These are phyloP conservation scores for Acanthamoeba divionensis DNA, from an alignment of 208 protist genomes.

Conservation along the genomic window DNA sequence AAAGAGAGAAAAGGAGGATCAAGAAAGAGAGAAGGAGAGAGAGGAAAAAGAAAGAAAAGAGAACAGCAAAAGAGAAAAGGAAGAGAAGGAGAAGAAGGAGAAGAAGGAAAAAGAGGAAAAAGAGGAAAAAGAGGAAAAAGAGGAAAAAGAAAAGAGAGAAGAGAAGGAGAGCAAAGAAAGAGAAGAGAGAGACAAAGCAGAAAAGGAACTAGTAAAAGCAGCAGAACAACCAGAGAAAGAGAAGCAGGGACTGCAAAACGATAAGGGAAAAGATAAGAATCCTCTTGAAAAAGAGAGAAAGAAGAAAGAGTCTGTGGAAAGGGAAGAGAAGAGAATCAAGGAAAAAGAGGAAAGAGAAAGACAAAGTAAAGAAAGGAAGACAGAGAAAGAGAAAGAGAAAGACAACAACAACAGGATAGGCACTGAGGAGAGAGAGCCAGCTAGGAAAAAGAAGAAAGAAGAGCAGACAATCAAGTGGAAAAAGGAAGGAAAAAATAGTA, in stretches of 20 bases:
- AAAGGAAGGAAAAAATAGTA: too few species aligned
- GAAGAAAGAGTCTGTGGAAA: too few species aligned
- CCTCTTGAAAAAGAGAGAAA: too few species aligned
- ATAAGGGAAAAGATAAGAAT: background rate
- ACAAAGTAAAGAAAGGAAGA: too few species aligned
- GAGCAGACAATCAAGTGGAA: too few species aligned
- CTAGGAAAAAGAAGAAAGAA: too few species aligned
- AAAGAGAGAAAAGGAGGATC: background rate
- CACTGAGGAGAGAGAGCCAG: too few species aligned
- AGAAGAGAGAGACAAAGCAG: background rate
- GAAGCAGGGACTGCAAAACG: background rate
- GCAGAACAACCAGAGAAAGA: background rate
- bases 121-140: background rate
- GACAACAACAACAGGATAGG: too few species aligned
- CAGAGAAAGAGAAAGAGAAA: too few species aligned
- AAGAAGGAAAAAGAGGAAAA: background rate
- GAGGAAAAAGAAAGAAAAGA: background rate
- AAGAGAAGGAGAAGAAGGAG: background rate
- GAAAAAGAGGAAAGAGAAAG: too few species aligned
- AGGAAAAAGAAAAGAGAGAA: background rate
- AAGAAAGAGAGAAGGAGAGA: background rate
- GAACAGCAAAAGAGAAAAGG: background rate
- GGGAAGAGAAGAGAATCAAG: too few species aligned
- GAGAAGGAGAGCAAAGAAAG: background rate
- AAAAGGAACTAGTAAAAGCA: background rate